phyloP scores from a whole-genome alignment of 805 yeast species.

The Diddensiella santjacobensis region DNA sequence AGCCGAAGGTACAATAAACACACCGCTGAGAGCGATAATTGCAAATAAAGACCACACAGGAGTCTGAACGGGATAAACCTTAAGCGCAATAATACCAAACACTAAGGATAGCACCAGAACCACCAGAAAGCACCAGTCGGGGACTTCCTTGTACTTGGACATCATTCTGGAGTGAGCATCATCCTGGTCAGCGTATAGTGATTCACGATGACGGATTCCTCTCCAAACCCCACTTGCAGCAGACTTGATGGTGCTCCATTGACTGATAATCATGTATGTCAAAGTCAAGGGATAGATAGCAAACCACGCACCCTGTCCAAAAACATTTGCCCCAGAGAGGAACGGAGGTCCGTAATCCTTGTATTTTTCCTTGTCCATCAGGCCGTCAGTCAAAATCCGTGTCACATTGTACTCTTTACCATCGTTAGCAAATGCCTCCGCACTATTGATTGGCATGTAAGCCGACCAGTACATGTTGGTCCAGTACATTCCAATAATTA shows the following conservation, averaged over 20 bases:
- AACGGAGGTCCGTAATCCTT: conserved; percentile 52
- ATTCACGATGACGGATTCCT: conserved; percentile 3
- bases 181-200: conserved; percentile 26
- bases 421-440: conserved; percentile 49
- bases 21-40: conserved; percentile 48
- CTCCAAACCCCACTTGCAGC: conserved; percentile 25
- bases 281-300: conserved; percentile 52
- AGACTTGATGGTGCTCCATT: conserved; percentile 9
- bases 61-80: conserved; percentile 44
- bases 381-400: conserved; percentile 37
- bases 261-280: conserved; percentile 32
- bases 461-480: conserved; percentile 54
- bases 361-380: conserved; percentile 45
- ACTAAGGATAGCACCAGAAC: conserved; percentile 43
- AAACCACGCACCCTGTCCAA: conserved; percentile 50
- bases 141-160: conserved; percentile 59
- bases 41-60: conserved; percentile 62
- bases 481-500: conserved; percentile 47
- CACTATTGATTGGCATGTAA: conserved; percentile 57
- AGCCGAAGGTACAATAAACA: conserved; percentile 58
- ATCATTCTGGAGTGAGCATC: conserved; percentile 35
- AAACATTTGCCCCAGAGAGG: conserved; percentile 53
- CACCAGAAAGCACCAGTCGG: conserved; percentile 66
- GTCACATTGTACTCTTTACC: conserved; percentile 49
- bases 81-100: conserved; percentile 41